phyloP scores from a whole-genome alignment of 129 eudicot genomes.

The Escallonia herrerae region DNA sequence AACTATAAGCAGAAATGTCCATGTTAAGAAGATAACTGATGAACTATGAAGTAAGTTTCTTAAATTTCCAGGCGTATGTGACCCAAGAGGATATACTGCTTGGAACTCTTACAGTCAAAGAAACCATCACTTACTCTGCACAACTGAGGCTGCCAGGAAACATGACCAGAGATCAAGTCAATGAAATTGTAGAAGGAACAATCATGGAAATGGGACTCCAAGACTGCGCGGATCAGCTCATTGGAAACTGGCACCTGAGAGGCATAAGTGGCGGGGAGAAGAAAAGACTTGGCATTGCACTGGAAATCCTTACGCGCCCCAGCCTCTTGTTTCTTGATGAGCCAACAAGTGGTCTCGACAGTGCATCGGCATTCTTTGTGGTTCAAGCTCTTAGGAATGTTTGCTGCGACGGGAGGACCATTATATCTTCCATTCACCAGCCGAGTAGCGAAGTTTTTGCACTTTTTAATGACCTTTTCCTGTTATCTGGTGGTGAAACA shows the following conservation, averaged over 20 bases:
- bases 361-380: constrained; percentile 81
- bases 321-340: constrained; percentile 73
- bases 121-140: constrained; percentile 76
- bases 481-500: constrained; percentile 68
- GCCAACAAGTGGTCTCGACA: constrained; percentile 80
- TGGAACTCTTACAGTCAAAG: constrained; percentile 73
- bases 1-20: no score
- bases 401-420: constrained; percentile 47
- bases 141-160: constrained; percentile 44
- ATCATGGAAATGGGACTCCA: constrained; percentile 75
- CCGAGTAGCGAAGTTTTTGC: constrained; percentile 90
- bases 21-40: no score
- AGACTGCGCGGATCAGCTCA: constrained; percentile 56
- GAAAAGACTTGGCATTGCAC: constrained; percentile 71
- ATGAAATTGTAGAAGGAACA: constrained; percentile 47
- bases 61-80: constrained; percentile 54
- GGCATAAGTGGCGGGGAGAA: constrained; percentile 92
- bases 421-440: constrained; percentile 75
- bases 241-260: constrained; percentile 87
- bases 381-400: constrained; percentile 52
- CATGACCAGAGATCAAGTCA: constrained; percentile 29
- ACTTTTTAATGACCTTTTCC: constrained; percentile 61
- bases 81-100: constrained; percentile 65
- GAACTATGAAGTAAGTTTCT: no score
- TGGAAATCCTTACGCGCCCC: constrained; percentile 68